A percentile compares a stretch with the other conserved stretches of the same genome.
These are phyloP conservation scores for Chaetomium olivaceum DNA, from an alignment of 2,329 filamentous ascomycete species.

Conservation along the genomic window DNA sequence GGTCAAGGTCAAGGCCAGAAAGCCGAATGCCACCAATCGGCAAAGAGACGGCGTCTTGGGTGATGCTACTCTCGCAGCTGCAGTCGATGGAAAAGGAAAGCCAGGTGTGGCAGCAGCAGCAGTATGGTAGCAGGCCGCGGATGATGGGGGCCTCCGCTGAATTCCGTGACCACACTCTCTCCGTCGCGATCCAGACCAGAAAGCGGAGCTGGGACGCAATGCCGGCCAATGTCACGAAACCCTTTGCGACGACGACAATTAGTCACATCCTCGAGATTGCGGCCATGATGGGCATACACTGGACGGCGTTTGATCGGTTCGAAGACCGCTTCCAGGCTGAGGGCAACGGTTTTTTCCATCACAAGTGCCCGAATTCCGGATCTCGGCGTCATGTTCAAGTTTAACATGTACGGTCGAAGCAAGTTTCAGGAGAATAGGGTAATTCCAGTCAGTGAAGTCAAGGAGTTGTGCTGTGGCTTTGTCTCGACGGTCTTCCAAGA, in stretches of 20 bases:
- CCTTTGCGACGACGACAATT: neutral
- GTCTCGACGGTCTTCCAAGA: neutral
- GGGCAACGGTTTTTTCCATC: neutral
- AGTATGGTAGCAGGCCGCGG: neutral
- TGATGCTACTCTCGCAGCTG: neutral
- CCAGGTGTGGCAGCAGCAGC: neutral
- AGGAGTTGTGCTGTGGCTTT: neutral
- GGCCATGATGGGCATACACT: neutral
- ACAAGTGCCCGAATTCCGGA: neutral
- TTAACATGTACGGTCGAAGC: neutral
- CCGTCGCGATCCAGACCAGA: neutral
- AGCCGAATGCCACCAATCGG: neutral
- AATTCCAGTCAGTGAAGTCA: neutral
- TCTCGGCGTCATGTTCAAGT: neutral
- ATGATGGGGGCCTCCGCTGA: too few relatives aligned
- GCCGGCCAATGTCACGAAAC: neutral
- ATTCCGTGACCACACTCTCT: neutral
- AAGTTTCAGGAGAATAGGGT: neutral
- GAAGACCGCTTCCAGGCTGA: neutral
- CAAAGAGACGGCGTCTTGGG: neutral
- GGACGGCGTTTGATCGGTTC: neutral
- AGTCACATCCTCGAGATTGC: neutral
- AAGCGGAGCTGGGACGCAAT: neutral
- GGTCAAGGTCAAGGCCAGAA: neutral
- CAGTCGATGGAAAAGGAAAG: neutral